Evolutionary conservation across 1,284 basidiomycete species (phyloP).

Genomic region (Tilletia indica): DNA sequence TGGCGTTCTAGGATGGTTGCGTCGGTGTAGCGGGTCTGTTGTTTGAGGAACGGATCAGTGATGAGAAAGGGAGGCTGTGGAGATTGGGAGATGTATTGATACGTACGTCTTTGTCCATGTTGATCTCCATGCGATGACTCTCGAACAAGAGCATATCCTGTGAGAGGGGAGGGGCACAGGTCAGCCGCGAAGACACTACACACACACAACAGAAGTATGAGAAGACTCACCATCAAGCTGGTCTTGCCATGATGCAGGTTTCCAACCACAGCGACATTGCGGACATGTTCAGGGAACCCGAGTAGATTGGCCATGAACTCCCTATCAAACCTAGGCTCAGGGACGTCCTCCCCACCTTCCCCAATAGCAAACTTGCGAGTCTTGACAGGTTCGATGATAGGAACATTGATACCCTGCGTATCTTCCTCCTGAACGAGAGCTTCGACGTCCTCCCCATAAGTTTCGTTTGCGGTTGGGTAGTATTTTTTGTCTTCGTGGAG

Average conservation of each 20-base stretch:
- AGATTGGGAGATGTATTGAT: neutral
- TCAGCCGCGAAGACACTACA: too few relatives aligned
- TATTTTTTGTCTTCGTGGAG: constrained; percentile 98
- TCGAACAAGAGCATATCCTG: constrained; percentile 90
- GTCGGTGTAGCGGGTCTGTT: constrained; percentile 85
- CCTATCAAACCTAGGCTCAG: constrained; percentile 45
- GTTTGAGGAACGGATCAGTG: neutral
- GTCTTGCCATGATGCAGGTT: constrained; percentile 99
- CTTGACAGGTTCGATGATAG: constrained; percentile 95
- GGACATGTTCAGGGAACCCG: constrained; percentile 86
- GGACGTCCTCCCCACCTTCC: constrained; percentile 24
- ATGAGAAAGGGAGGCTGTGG: neutral
- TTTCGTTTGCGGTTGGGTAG: constrained; percentile 86
- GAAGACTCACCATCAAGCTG: constrained; percentile 65
- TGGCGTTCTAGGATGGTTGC: constrained; percentile 84
- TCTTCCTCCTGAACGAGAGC: constrained; percentile 98
- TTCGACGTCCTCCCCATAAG: constrained; percentile 92
- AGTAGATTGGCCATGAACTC: constrained; percentile 92
- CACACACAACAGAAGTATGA: too few relatives aligned
- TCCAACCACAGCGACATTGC: constrained; percentile 63
- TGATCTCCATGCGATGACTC: constrained; percentile 78
- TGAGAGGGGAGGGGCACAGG: neutral
- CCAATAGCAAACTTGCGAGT: constrained; percentile 79
- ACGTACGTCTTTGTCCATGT: constrained; percentile 41
- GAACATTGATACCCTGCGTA: constrained; percentile 87